phyloP scores from a whole-genome alignment of 2,329 filamentous ascomycete genomes.

The Aureobasidium sp. region DNA sequence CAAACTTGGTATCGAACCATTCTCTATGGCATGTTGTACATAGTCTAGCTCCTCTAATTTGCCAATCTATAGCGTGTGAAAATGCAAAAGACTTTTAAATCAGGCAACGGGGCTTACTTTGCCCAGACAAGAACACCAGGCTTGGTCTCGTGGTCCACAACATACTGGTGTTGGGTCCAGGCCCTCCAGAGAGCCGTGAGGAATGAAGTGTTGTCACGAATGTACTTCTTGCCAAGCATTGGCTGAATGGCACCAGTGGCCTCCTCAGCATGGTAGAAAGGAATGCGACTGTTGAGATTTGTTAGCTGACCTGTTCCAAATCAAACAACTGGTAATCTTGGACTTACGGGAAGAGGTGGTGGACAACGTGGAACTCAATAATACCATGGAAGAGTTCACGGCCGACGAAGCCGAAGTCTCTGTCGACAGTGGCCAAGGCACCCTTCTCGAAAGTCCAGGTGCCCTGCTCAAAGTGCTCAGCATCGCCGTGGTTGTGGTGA shows the following conservation, averaged over 20 bases:
- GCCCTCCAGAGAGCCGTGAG: constrained; percentile 69
- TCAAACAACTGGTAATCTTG: not conserved
- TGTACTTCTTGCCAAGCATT: constrained; percentile 48
- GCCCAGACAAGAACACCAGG: constrained; percentile 4
- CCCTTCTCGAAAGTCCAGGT: constrained; percentile 56
- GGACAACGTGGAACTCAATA: constrained; percentile 53
- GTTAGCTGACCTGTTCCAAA: not conserved
- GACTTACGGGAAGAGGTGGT: constrained; percentile 50
- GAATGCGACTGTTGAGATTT: constrained; percentile 31
- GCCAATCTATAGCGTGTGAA: not conserved
- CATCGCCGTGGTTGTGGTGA: constrained; percentile 56
- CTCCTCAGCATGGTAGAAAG: constrained; percentile 53
- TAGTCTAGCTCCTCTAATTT: not conserved
- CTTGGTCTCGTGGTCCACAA: constrained; percentile 29
- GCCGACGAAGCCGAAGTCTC: constrained; percentile 56
- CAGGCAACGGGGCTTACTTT: not conserved
- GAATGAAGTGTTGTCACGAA: constrained; percentile 42
- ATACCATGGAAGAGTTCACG: constrained; percentile 59
- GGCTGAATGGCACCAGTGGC: constrained; percentile 50
- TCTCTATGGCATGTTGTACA: too few species aligned
- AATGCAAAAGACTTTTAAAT: not conserved
- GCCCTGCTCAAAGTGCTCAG: constrained; percentile 51
- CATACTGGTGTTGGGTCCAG: constrained; percentile 82
- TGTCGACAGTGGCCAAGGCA: constrained; percentile 54
- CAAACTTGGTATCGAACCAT: too few species aligned